A percentile compares a stretch with the other conserved stretches of the same genome.
phyloP scores from a whole-genome alignment of 2,329 filamentous ascomycete genomes.

The Pezicula rhizophila region DNA sequence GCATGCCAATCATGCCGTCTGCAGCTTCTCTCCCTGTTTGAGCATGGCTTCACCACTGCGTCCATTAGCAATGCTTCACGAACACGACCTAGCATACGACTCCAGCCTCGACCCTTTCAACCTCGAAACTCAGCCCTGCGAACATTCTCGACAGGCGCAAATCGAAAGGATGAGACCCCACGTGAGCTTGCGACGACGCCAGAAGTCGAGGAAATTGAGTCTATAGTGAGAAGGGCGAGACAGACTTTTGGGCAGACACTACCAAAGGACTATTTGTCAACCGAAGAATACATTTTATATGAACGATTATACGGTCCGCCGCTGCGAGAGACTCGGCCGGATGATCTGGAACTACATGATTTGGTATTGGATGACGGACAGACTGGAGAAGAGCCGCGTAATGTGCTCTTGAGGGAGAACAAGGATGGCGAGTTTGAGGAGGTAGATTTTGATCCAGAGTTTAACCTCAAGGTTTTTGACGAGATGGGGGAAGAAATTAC shows the following conservation, averaged over 20 bases:
- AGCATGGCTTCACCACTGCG: conserved; percentile 25
- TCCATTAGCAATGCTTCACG: conserved; percentile 6
- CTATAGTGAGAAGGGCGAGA: conserved; percentile 63
- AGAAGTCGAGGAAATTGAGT: conserved; percentile 42
- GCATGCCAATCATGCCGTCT: conserved; percentile 29
- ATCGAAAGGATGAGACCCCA: conserved; percentile 6
- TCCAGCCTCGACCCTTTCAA: conserved; percentile 5
- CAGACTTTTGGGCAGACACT: conserved; percentile 72
- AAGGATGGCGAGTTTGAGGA: conserved; percentile 56
- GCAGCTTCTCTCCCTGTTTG: conserved; percentile 27
- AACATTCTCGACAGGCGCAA: conserved; percentile 14
- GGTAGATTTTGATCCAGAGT: conserved; percentile 35
- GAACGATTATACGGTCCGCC: conserved; percentile 76
- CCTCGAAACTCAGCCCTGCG: conserved; percentile 8
- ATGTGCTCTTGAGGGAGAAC: conserved; percentile 47
- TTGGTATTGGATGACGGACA: conserved; percentile 28
- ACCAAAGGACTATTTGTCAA: conserved; percentile 63
- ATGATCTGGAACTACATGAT: conserved; percentile 44
- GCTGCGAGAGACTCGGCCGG: conserved; percentile 51
- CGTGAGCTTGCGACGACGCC: not conserved
- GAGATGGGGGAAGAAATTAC: not conserved
- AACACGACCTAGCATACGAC: conserved; percentile 10
- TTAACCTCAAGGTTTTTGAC: conserved; percentile 20
- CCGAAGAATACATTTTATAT: conserved; percentile 69
- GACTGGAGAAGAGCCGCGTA: conserved; percentile 40